Evolutionary conservation across 805 yeast species (phyloP).

Genomic region (Sungouiozyma ichnusensis): DNA sequence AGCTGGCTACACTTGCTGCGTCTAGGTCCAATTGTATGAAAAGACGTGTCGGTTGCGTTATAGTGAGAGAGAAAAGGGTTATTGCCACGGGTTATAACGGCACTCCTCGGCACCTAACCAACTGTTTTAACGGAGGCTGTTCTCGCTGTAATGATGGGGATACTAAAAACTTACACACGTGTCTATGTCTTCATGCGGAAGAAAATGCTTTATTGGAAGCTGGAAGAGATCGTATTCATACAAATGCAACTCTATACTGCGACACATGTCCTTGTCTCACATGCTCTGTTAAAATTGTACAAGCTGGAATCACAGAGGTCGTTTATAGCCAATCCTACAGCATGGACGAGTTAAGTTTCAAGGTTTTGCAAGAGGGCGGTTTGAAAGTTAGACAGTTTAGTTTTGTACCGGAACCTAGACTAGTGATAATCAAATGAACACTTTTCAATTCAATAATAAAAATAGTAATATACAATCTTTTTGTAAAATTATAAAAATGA

Average conservation of each 20-base stretch:
- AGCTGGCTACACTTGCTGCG: conserved; percentile 86
- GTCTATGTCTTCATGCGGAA: conserved; percentile 93
- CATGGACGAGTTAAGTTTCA: conserved; percentile 74
- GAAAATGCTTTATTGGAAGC: conserved; percentile 93
- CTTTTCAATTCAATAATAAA: not conserved
- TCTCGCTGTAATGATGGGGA: conserved; percentile 69
- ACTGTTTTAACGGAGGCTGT: conserved; percentile 96
- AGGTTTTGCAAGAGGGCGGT: conserved; percentile 65
- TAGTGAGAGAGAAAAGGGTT: conserved; percentile 75
- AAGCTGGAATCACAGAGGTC: conserved; percentile 82
- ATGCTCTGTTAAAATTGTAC: conserved; percentile 90
- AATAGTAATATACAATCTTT: not conserved
- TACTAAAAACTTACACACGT: conserved; percentile 65
- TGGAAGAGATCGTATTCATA: conserved; percentile 75
- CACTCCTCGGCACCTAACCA: conserved; percentile 77
- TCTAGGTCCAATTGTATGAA: conserved; percentile 93
- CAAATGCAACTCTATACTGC: conserved; percentile 63
- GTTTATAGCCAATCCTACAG: conserved; percentile 87
- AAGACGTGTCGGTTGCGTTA: conserved; percentile 91
- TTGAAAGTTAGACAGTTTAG: conserved; percentile 55
- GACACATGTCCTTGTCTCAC: conserved; percentile 97
- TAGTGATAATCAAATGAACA: not conserved
- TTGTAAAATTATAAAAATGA: not conserved
- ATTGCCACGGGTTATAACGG: conserved; percentile 97
- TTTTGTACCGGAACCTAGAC: conserved; percentile 20